These are phyloP conservation scores for Phytophthora pinifolia DNA, from an alignment of 352 stramenopile species.

Conservation along the genomic window DNA sequence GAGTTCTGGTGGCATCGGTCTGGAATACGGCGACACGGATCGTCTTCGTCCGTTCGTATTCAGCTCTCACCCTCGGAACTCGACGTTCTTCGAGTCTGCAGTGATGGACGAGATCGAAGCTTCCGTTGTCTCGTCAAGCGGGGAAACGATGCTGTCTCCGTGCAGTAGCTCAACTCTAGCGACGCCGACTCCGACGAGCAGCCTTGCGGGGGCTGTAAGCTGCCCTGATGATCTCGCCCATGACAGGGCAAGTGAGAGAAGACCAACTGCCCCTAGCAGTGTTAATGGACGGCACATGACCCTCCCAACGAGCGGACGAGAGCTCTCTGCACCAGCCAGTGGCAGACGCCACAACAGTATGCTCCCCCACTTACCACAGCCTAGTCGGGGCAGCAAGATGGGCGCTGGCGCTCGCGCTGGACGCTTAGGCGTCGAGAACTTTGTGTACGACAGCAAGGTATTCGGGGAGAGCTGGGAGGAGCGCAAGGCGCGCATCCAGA, in stretches of 20 bases:
- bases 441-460: slow-evolving; percentile 81
- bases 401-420: slow-evolving; percentile 20
- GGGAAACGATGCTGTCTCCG: slow-evolving; percentile 23
- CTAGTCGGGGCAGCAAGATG: slow-evolving; percentile 33
- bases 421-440: slow-evolving; percentile 51
- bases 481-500: slow-evolving; percentile 55
- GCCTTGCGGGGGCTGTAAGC: slow-evolving; percentile 4
- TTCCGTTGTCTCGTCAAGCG: slow-evolving; percentile 29
- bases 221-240: slow-evolving; percentile 10
- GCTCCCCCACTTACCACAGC: slow-evolving; percentile 27
- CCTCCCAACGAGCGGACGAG: slow-evolving; percentile 15
- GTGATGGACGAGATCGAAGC: slow-evolving; percentile 38
- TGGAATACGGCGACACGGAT: slow-evolving; percentile 33
- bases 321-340: slow-evolving; percentile 7
- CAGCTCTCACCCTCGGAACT: slow-evolving; percentile 49
- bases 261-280: slow-evolving; percentile 6
- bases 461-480: slow-evolving; percentile 77
- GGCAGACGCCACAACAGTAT: slow-evolving; percentile 22
- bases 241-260: slow-evolving; percentile 11
- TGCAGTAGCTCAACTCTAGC: slow-evolving; percentile 35
- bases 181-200: slow-evolving; percentile 18
- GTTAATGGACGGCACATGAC: slow-evolving; percentile 22
- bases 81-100: slow-evolving; percentile 63
- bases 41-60: slow-evolving; percentile 56
- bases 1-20: slow-evolving; percentile 28